phyloP scores from a whole-genome alignment of 192 early-diverging fungal species.

The Nowakowskiella sp. region DNA sequence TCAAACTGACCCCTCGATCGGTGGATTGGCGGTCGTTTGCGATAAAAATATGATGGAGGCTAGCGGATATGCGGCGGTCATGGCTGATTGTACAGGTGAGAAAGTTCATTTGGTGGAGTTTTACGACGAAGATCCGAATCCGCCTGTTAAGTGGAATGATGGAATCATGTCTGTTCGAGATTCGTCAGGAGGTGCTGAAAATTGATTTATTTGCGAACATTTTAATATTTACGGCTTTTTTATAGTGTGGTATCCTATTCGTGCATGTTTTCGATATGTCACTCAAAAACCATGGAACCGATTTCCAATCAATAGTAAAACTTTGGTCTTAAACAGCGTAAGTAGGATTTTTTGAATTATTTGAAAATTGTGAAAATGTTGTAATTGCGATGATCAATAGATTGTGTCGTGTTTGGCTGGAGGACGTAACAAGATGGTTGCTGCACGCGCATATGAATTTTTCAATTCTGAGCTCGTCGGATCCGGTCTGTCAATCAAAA shows the following conservation, averaged over 20 bases:
- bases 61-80: constrained; percentile 68
- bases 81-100: constrained; percentile 70
- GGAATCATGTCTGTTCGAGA: constrained; percentile 66
- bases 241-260: constrained; percentile 68
- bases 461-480: constrained; percentile 70
- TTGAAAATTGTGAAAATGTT: neutral
- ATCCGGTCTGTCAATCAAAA: constrained; percentile 58
- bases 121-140: constrained; percentile 62
- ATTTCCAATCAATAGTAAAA: constrained; percentile 68
- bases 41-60: constrained; percentile 89
- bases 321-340: constrained; percentile 66
- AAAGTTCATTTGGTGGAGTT: constrained; percentile 72
- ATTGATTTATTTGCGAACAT: neutral
- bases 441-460: constrained; percentile 77
- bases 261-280: constrained; percentile 83
- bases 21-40: constrained; percentile 74
- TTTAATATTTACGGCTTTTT: neutral
- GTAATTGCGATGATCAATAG: constrained; percentile 9
- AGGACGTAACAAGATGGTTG: constrained; percentile 88
- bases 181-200: constrained; percentile 34
- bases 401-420: constrained; percentile 79
- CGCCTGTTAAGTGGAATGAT: constrained; percentile 68
- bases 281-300: constrained; percentile 86
- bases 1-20: constrained; percentile 49
- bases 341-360: neutral